These are phyloP conservation scores for Seiridium unicorne DNA, from an alignment of 2,329 filamentous ascomycete species.

Conservation along the genomic window DNA sequence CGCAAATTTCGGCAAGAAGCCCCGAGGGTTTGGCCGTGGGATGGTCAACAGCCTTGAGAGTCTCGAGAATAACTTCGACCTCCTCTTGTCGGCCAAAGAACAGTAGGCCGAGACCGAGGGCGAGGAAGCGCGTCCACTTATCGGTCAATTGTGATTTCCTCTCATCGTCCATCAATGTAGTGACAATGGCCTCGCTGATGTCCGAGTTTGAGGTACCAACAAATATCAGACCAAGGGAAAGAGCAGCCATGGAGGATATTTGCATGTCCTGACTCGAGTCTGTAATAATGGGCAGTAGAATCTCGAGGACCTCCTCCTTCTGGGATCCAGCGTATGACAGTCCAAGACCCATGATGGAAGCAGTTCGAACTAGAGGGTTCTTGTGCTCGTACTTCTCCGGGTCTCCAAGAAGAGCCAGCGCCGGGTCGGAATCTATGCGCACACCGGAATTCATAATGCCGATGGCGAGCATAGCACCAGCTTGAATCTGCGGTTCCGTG, in stretches of 20 bases:
- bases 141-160: constrained; percentile 87
- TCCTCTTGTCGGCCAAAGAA: constrained; percentile 98
- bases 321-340: constrained; percentile 93
- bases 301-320: constrained; percentile 82
- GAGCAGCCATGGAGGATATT: constrained; percentile 90
- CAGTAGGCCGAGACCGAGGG: constrained; percentile 85
- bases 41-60: constrained; percentile 93
- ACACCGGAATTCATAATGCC: constrained; percentile 96
- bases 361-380: constrained; percentile 73
- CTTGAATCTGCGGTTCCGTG: constrained; percentile 77
- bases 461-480: constrained; percentile 87
- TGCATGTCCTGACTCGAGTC: constrained; percentile 90
- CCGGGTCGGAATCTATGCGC: constrained; percentile 83
- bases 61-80: constrained; percentile 97
- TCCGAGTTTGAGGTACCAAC: constrained; percentile 91
- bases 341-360: constrained; percentile 93
- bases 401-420: constrained; percentile 81
- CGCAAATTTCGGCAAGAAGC: constrained; percentile 92
- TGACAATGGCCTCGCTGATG: constrained; percentile 88
- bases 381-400: constrained; percentile 75
- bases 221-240: constrained; percentile 86
- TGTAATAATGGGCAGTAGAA: constrained; percentile 81
- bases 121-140: constrained; percentile 98
- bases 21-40: constrained; percentile 96
- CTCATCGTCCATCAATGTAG: constrained; percentile 91